Conservation (phyloP, 1,284 basidiomycete species). For the Serendipita sp. region DNA sequence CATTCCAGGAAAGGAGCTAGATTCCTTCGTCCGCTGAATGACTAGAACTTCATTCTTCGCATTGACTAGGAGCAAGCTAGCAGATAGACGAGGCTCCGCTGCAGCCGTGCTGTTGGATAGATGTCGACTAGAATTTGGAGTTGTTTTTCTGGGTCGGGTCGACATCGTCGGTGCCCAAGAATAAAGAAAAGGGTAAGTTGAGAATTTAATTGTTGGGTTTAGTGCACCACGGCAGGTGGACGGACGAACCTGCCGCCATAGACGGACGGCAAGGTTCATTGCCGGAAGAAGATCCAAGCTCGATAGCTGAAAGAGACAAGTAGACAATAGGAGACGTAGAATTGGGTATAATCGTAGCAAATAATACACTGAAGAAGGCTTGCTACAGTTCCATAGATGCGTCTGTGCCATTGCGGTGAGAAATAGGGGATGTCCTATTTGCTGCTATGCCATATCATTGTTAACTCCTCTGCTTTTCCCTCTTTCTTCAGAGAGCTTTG, state of each 20-base stretch:
- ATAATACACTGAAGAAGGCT: not conserved
- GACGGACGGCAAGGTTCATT: slow-evolving; percentile 2
- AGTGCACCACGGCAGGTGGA: not conserved
- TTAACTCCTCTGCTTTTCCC: not conserved
- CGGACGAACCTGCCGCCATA: not conserved
- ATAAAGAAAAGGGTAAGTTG: not conserved
- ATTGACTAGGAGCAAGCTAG: slow-evolving; percentile 51
- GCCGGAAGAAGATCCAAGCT: not conserved
- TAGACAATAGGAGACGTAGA: not conserved
- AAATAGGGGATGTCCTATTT: not conserved
- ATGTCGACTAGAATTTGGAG: not conserved
- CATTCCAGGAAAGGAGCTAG: slow-evolving; percentile 47
- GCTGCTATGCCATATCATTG: not conserved
- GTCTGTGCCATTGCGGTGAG: not conserved
- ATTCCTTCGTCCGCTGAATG: slow-evolving; percentile 49
- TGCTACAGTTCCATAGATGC: not conserved
- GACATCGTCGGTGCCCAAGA: not conserved
- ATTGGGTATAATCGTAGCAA: not conserved
- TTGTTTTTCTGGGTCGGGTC: not conserved
- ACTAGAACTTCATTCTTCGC: slow-evolving; percentile 48
- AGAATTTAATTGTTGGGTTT: not conserved
- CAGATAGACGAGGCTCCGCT: slow-evolving; percentile 28
- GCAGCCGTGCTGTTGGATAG: not conserved
- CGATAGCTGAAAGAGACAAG: not conserved
- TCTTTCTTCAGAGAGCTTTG: not conserved